These are phyloP conservation scores for Syzygium jambos DNA, from an alignment of 345 rosid genomes.

Conservation along the genomic window DNA sequence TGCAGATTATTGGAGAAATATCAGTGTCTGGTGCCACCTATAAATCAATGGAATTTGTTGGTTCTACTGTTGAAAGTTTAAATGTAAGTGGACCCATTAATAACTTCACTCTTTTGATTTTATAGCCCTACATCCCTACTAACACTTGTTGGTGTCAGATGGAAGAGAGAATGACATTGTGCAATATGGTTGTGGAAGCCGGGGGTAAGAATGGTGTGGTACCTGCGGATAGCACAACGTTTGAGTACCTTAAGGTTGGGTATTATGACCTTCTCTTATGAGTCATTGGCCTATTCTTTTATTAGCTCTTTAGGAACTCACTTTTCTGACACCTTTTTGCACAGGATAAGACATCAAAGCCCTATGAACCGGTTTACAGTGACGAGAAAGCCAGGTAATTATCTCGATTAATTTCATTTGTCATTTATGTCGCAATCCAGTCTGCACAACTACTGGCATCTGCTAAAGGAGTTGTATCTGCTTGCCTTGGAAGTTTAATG, in stretches of 20 bases:
- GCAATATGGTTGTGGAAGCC: slow-evolving; percentile 98
- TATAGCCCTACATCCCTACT: background rate
- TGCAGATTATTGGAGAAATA: slow-evolving; percentile 94
- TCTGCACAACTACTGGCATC: background rate
- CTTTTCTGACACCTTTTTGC: slow-evolving; percentile 4
- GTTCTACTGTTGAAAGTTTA: slow-evolving; percentile 80
- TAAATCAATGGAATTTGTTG: slow-evolving; percentile 94
- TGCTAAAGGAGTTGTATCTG: background rate
- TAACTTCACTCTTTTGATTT: background rate
- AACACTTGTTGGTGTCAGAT: slow-evolving; percentile 34
- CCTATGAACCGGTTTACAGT: slow-evolving; percentile 87
- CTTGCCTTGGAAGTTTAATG: background rate
- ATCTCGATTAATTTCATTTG: background rate
- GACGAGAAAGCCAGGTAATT: slow-evolving; percentile 76
- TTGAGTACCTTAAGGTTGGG: slow-evolving; percentile 79
- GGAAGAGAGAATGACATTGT: slow-evolving; percentile 98
- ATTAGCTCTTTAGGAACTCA: background rate
- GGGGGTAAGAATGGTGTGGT: slow-evolving; percentile 97
- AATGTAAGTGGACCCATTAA: slow-evolving; percentile 33
- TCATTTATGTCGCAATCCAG: background rate
- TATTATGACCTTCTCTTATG: background rate
- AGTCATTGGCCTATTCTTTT: background rate
- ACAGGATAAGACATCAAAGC: slow-evolving; percentile 78
- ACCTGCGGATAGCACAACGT: slow-evolving; percentile 88
- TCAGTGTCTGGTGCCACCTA: slow-evolving; percentile 97